A percentile compares a stretch with the other conserved stretches of the same genome.
These are phyloP conservation scores for Clitopilus hobsonii DNA, from an alignment of 768 basidiomycete genomes.

Conservation along the genomic window DNA sequence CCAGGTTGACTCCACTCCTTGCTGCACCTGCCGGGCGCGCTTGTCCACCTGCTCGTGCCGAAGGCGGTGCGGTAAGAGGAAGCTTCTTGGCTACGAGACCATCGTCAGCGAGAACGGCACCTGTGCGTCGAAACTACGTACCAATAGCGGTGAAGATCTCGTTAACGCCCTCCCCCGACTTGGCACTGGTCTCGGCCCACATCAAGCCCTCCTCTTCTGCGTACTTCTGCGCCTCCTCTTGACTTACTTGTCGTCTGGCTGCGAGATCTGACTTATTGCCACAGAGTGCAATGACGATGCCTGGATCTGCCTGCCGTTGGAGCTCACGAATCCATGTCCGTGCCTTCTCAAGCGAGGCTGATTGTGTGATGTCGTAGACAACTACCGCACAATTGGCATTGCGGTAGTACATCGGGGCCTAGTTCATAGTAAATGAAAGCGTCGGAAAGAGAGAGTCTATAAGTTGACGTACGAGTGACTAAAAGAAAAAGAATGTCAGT, in stretches of 20 bases:
- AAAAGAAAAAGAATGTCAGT: too few species aligned
- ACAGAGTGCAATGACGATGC: constrained; percentile 92
- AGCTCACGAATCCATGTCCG: constrained; percentile 95
- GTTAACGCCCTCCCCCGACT: constrained; percentile 80
- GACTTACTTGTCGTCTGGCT: constrained; percentile 77
- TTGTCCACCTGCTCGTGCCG: constrained; percentile 51
- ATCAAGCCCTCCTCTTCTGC: constrained; percentile 89
- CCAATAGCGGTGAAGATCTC: constrained; percentile 87
- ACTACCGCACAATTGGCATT: constrained; percentile 93
- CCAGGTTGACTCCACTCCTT: constrained; percentile 75
- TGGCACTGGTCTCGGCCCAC: constrained; percentile 92
- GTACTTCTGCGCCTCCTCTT: constrained; percentile 89
- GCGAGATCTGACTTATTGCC: constrained; percentile 93
- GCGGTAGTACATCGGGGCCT: constrained; percentile 97
- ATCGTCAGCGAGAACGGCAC: too few species aligned
- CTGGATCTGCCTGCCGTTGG: constrained; percentile 95
- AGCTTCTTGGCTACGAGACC: constrained; percentile 75
- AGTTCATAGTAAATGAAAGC: too few species aligned
- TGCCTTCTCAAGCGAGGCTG: constrained; percentile 90
- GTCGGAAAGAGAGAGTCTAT: too few species aligned
- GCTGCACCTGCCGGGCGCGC: constrained; percentile 47
- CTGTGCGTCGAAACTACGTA: constrained; percentile 30
- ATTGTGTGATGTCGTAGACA: constrained; percentile 93
- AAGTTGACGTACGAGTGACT: constrained; percentile 6
- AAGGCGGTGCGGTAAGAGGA: constrained; percentile 72